These are phyloP conservation scores for Pyricularia sp. DNA, from an alignment of 2,329 filamentous ascomycete species.

Conservation along the genomic window DNA sequence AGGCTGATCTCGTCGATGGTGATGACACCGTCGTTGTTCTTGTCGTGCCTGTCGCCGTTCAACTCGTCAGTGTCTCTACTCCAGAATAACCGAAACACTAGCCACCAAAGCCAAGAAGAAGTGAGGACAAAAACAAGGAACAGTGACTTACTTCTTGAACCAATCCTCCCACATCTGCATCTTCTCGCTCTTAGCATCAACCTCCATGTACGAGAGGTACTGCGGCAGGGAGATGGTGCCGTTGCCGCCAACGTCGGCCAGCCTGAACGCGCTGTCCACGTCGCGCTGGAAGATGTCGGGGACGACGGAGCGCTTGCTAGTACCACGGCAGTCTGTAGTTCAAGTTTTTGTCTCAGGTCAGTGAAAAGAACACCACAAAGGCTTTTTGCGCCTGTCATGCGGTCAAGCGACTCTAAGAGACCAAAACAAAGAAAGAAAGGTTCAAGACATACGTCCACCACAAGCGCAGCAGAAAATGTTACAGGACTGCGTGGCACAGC, in stretches of 20 bases:
- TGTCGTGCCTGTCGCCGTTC: slow-evolving; percentile 3
- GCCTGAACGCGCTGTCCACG: slow-evolving; percentile 1
- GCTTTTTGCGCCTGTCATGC: too few species aligned
- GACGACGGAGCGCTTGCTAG: slow-evolving; percentile 5
- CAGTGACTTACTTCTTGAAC: slow-evolving; percentile 5
- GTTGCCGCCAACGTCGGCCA: slow-evolving; percentile 2
- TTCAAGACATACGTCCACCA: not conserved
- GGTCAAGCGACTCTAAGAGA: too few species aligned
- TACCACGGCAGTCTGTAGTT: slow-evolving; percentile 2
- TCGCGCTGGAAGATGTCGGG: not conserved
- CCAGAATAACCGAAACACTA: too few species aligned
- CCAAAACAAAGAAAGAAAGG: too few species aligned
- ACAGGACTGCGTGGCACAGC: slow-evolving; percentile 5
- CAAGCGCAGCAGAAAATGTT: slow-evolving; percentile 7
- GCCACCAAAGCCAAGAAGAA: not conserved
- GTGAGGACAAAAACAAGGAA: too few species aligned
- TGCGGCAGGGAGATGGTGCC: slow-evolving; percentile 5
- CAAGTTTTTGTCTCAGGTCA: too few species aligned
- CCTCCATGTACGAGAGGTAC: slow-evolving; percentile 5
- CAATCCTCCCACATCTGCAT: slow-evolving; percentile 2
- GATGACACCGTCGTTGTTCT: slow-evolving; percentile 6
- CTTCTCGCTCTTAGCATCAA: not conserved
- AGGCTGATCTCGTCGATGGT: slow-evolving; percentile 20
- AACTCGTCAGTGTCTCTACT: too few species aligned
- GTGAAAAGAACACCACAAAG: too few species aligned